Conservation (phyloP, 768 basidiomycete genomes). For the Mycena venus region DNA sequence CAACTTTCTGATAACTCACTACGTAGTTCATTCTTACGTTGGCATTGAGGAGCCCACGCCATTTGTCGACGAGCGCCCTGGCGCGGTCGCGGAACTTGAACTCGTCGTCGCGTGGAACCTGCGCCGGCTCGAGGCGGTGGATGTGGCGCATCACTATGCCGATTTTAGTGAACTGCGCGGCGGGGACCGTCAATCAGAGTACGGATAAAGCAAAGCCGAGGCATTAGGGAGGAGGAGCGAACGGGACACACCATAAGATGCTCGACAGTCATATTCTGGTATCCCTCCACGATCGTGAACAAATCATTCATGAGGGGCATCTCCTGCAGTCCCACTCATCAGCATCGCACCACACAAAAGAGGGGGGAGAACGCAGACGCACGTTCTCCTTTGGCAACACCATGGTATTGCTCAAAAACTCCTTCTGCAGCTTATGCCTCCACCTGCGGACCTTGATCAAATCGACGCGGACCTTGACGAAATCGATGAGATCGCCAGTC, state of each 20-base stretch:
- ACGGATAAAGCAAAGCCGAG: no score
- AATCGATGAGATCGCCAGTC: no score
- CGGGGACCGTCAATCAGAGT: no score
- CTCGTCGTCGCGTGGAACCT: slow-evolving; percentile 74
- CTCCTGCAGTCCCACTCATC: slow-evolving; percentile 60
- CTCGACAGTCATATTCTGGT: slow-evolving; percentile 81
- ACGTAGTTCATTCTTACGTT: slow-evolving; percentile 13
- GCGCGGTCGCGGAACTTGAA: slow-evolving; percentile 81
- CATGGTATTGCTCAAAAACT: slow-evolving; percentile 78
- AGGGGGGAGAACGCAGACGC: slow-evolving; percentile 35
- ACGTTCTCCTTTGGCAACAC: slow-evolving; percentile 75
- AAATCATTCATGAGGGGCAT: slow-evolving; percentile 57
- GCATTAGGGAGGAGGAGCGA: no score
- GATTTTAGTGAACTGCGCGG: slow-evolving; percentile 79
- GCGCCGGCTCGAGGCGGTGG: slow-evolving; percentile 62
- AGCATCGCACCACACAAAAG: no score
- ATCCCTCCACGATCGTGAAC: slow-evolving; percentile 58
- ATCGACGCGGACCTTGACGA: no score
- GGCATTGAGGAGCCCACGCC: slow-evolving; percentile 67
- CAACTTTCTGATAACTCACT: no score
- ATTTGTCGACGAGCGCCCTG: slow-evolving; percentile 75
- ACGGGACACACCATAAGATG: slow-evolving; percentile 64
- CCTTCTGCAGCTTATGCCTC: slow-evolving; percentile 93
- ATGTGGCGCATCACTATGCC: slow-evolving; percentile 93
- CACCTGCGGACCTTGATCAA: slow-evolving; percentile 80